phyloP scores from a whole-genome alignment of 768 basidiomycete species.

The Epithele typhae region DNA sequence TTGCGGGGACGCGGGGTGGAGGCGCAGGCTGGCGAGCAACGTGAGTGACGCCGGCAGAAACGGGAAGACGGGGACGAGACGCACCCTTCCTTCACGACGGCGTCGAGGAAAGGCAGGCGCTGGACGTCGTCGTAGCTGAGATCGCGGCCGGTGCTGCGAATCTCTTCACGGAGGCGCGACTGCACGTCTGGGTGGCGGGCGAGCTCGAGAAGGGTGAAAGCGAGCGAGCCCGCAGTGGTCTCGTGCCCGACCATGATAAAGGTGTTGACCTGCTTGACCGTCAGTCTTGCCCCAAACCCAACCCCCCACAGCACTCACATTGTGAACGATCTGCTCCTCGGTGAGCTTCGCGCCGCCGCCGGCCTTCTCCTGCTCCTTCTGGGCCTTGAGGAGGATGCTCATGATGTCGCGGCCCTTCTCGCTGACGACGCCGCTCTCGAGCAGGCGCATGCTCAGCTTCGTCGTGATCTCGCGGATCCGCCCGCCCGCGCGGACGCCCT shows the following conservation, averaged over 20 bases:
- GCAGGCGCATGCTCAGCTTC: conserved; percentile 18
- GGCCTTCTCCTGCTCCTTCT: conserved; percentile 5
- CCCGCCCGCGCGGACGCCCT: conserved; percentile 24
- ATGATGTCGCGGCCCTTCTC: conserved; percentile 19
- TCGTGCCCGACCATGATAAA: conserved; percentile 41
- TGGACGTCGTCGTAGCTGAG: conserved; percentile 34
- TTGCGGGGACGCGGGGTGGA: conserved; percentile 37
- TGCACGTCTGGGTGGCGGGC: conserved; percentile 35
- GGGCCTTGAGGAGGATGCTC: conserved; percentile 18
- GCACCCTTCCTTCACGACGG: conserved; percentile 37
- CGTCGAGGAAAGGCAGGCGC: conserved; percentile 37
- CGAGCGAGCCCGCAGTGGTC: conserved; percentile 34
- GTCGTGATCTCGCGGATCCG: conserved; percentile 24
- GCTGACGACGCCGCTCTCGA: conserved; percentile 14
- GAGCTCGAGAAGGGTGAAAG: conserved; percentile 35
- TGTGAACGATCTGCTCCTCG: conserved; percentile 19
- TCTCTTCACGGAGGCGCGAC: conserved; percentile 34
- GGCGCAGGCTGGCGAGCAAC: conserved; percentile 28
- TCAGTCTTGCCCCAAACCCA: not conserved
- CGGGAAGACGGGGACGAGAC: not conserved
- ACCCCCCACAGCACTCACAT: conserved; percentile 15
- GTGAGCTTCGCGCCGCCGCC: conserved; percentile 12
- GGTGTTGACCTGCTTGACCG: conserved; percentile 25
- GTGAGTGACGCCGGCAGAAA: not conserved
- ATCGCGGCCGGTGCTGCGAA: conserved; percentile 27